Conservation (phyloP, 805 yeast species). For the Kuraishia capsulata region DNA sequence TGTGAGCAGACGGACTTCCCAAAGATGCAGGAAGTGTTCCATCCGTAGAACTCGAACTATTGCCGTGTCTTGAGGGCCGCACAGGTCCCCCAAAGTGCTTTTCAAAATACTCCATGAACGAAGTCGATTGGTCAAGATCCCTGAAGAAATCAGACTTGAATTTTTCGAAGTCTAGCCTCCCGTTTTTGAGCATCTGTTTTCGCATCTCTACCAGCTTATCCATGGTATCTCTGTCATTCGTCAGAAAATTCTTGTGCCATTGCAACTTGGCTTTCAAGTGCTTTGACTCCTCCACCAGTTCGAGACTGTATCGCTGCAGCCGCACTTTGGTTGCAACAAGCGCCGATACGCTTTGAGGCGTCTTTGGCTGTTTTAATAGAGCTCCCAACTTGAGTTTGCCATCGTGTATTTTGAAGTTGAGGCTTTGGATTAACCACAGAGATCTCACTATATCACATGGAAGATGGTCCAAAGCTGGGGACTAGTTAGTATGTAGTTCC, state of each 20-base stretch:
- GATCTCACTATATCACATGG: conserved; percentile 29
- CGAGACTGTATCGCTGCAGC: conserved; percentile 11
- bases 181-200: conserved; percentile 8
- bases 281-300: conserved; percentile 15
- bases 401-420: conserved; percentile 15
- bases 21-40: not conserved
- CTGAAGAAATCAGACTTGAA: conserved; percentile 14
- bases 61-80: not conserved
- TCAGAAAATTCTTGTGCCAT: conserved; percentile 13
- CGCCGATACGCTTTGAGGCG: not conserved
- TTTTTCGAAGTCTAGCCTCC: conserved; percentile 11
- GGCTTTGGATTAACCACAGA: conserved; percentile 25
- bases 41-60: not conserved
- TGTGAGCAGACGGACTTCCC: not conserved
- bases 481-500: conserved; percentile 1
- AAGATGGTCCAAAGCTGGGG: conserved; percentile 21
- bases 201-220: conserved; percentile 10
- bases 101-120: not conserved
- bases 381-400: conserved; percentile 6
- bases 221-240: conserved; percentile 16
- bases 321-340: not conserved
- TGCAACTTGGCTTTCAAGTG: conserved; percentile 11
- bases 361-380: not conserved
- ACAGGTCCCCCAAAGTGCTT: not conserved
- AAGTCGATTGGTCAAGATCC: not conserved